Percentiles rank a stretch among this genome's conserved stretches.
phyloP scores from a whole-genome alignment of 805 yeast species.

The Saccharomycopsis sp. region DNA sequence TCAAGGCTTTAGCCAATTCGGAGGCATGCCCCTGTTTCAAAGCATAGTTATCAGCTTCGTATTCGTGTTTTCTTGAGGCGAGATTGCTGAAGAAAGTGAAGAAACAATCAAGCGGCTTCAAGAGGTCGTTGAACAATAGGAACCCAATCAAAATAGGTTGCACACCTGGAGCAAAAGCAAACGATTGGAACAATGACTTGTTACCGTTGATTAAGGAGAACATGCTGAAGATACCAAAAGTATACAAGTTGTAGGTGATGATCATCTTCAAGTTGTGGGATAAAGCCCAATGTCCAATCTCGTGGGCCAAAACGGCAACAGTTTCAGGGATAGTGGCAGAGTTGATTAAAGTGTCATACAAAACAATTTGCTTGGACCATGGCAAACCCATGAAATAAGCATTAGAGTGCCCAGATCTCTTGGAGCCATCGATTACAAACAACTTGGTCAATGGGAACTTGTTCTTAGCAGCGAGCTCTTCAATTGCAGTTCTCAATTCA shows the following conservation, averaged over 20 bases:
- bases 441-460: slow-evolving; percentile 82
- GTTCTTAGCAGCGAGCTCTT: slow-evolving; percentile 65
- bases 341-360: slow-evolving; percentile 84
- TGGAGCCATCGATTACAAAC: slow-evolving; percentile 93
- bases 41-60: slow-evolving; percentile 88
- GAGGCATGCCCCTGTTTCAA: slow-evolving; percentile 62
- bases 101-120: slow-evolving; percentile 69
- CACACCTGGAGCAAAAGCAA: slow-evolving; percentile 57
- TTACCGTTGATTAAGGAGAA: slow-evolving; percentile 80
- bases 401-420: slow-evolving; percentile 92
- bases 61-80: slow-evolving; percentile 81
- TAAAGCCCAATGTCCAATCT: slow-evolving; percentile 95
- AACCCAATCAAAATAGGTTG: slow-evolving; percentile 80
- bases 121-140: slow-evolving; percentile 66
- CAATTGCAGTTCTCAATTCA: slow-evolving; percentile 75
- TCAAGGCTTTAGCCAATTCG: slow-evolving; percentile 64
- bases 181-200: slow-evolving; percentile 64
- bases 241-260: slow-evolving; percentile 54
- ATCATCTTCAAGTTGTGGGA: slow-evolving; percentile 80
- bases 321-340: slow-evolving; percentile 72
- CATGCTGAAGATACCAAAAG: slow-evolving; percentile 57
- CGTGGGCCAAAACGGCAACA: slow-evolving; percentile 96
- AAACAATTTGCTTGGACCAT: slow-evolving; percentile 92
- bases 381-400: slow-evolving; percentile 96
- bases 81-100: slow-evolving; percentile 61